Evolutionary conservation across 805 yeast species (phyloP), one percentile per base, ranked within the genome.

Genomic region (Blastobotrys americana): DNA sequence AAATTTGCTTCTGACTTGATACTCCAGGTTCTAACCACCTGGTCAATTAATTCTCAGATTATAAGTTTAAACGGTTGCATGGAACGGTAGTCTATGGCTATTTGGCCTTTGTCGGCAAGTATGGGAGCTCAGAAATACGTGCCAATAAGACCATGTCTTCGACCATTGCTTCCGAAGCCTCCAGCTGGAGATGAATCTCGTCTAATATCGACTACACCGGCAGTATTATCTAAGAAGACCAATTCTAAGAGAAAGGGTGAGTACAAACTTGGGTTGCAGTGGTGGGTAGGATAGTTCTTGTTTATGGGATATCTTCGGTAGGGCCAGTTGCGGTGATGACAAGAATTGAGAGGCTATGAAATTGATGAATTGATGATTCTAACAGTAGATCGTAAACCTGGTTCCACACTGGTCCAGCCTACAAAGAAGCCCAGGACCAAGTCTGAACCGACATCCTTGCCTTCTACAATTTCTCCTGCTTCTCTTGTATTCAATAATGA

Each of bases 101-200:
- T 8, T 13, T 8, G 31, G 31, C 31, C 31, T 25, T 8, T 25
- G 8, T 25, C 31, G 16, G 37, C 37, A 34, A 10, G 21, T 13
- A 31, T 13, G 33, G 41, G 34, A 21, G 19, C 20, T 6, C 18
- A 31, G 17, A 35, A 25, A 13, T 42, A 42, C 21, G 65, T 60
- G 17, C 64, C 66, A 6, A 61, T 61, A 36, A 47, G 64, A 20
- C 65, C 66, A 3, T 57, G 62, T 15, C 60, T 60, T 42, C 52
- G 66, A n/a, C 65, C 65, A 8, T 47, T 62, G 42, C 53, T 62
- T 37, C 66, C 66, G 17, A 61, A 61, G 41, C 65, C 65, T 8
- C 48, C 49, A 22, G 42, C 39, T 13, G 31, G 31, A 8, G 31
- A 25, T 25, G 31, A 25, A 8, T 25, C 31, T 13, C 13, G 31